Conservation (phyloP, 2,329 filamentous ascomycete genomes). For the Lomentospora prolificans region DNA sequence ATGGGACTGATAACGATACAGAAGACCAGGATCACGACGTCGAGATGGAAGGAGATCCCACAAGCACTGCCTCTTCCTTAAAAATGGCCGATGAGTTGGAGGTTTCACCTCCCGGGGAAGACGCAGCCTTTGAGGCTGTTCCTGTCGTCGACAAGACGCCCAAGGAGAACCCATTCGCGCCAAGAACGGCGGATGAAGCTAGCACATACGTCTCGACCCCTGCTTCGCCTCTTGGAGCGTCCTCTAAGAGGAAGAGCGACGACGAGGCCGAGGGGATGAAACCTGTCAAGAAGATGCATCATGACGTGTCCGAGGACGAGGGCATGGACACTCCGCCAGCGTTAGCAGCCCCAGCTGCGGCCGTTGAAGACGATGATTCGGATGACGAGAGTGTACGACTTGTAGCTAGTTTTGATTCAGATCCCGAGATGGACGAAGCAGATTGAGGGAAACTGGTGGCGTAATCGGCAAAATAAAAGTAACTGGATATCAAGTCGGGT, state of each 20-base stretch:
- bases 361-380: conserved; percentile 26
- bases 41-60: conserved; percentile 23
- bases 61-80: conserved; percentile 11
- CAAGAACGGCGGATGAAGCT: conserved; percentile 14
- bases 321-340: conserved; percentile 3
- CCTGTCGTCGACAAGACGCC: background rate
- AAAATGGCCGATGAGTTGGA: conserved; percentile 1
- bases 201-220: too few species aligned
- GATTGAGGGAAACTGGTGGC: too few species aligned
- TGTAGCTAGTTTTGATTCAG: conserved; percentile 19
- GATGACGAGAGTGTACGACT: conserved; percentile 42
- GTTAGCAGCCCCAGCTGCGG: background rate
- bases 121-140: background rate
- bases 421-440: conserved; percentile 43
- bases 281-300: conserved; percentile 15
- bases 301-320: conserved; percentile 9
- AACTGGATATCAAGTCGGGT: background rate
- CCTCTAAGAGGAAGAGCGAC: conserved; percentile 32
- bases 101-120: background rate
- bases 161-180: conserved; percentile 26
- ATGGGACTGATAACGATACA: conserved; percentile 10
- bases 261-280: conserved; percentile 17
- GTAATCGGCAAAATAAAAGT: too few species aligned
- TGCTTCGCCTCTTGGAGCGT: too few species aligned
- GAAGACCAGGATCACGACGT: conserved; percentile 28